phyloP scores from a whole-genome alignment of 257 asterid species.

The Scutellaria barbata region DNA sequence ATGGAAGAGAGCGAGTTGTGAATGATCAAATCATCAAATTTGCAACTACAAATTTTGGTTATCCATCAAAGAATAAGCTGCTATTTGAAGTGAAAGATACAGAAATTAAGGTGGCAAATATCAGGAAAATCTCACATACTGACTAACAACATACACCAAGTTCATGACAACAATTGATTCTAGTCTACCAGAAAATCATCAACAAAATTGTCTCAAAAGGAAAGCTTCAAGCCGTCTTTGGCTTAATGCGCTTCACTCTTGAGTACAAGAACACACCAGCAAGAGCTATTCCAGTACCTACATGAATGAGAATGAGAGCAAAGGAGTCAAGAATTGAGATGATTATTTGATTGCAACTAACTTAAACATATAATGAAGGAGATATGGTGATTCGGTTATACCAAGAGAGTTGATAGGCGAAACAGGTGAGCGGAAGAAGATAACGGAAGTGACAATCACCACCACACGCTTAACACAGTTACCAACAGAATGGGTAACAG shows the following conservation, averaged over 20 bases:
- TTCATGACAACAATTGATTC: conserved; percentile 27
- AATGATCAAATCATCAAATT: conserved; percentile 21
- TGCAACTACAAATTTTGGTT: conserved; percentile 10
- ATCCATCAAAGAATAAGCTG: conserved; percentile 29
- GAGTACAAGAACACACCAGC: conserved; percentile 95
- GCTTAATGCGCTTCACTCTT: conserved; percentile 82
- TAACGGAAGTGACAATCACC: conserved; percentile 88
- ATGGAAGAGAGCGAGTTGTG: neutral
- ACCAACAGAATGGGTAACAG: conserved; percentile 96
- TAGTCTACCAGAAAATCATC: conserved; percentile 43
- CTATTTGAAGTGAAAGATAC: neutral
- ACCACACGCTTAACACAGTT: conserved; percentile 98
- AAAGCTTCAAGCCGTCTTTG: conserved; percentile 57
- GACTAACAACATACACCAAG: conserved; percentile 28
- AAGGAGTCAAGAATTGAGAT: neutral
- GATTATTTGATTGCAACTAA: neutral
- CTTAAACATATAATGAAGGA: neutral
- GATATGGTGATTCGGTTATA: conserved; percentile 34
- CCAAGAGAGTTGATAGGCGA: conserved; percentile 77
- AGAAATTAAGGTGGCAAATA: neutral
- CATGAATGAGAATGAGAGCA: conserved; percentile 16
- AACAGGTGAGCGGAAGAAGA: conserved; percentile 94
- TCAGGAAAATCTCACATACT: conserved; percentile 23
- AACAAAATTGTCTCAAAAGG: conserved; percentile 39
- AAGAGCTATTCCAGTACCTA: conserved; percentile 79